Percentiles rank a stretch among this genome's conserved stretches.
Evolutionary conservation across 352 stramenopile genomes (phyloP).

Genomic region (Globisporangium splendens): DNA sequence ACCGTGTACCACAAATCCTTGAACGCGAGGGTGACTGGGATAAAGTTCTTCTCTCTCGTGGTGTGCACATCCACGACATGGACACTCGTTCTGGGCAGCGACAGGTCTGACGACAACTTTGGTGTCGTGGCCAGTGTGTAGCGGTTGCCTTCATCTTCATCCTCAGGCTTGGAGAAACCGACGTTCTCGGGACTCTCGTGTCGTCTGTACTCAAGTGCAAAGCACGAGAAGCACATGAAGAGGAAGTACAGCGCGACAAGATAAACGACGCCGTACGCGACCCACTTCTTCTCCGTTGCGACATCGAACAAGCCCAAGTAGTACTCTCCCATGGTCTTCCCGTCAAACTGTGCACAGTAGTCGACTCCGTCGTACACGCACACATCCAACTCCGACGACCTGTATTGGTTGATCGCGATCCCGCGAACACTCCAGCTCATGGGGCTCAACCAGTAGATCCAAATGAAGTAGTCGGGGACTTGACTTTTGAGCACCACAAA

Average conservation of each 20-base stretch:
- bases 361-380: constrained; percentile 36
- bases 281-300: too few relatives aligned
- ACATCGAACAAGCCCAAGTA: too few relatives aligned
- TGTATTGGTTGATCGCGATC: constrained; percentile 46
- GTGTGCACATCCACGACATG: constrained; percentile 14
- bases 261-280: too few relatives aligned
- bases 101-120: constrained; percentile 18
- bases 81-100: background rate
- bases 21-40: constrained; percentile 49
- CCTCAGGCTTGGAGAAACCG: constrained; percentile 14
- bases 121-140: constrained; percentile 2
- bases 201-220: constrained; percentile 53
- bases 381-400: constrained; percentile 25
- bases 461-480: constrained; percentile 55
- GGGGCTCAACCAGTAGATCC: constrained; percentile 75
- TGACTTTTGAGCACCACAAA: constrained; percentile 52
- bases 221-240: too few relatives aligned
- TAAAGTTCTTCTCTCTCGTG: constrained; percentile 27
- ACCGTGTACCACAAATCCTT: constrained; percentile 63
- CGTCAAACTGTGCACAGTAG: constrained; percentile 36
- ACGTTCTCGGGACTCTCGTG: constrained; percentile 57
- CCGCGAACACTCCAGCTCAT: constrained; percentile 48
- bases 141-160: constrained; percentile 5
- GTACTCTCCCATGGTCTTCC: constrained; percentile 42
- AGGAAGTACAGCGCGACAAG: too few relatives aligned